Evolutionary conservation across 169 alveolate species (phyloP).

Genomic region (Perkinsus olseni): DNA sequence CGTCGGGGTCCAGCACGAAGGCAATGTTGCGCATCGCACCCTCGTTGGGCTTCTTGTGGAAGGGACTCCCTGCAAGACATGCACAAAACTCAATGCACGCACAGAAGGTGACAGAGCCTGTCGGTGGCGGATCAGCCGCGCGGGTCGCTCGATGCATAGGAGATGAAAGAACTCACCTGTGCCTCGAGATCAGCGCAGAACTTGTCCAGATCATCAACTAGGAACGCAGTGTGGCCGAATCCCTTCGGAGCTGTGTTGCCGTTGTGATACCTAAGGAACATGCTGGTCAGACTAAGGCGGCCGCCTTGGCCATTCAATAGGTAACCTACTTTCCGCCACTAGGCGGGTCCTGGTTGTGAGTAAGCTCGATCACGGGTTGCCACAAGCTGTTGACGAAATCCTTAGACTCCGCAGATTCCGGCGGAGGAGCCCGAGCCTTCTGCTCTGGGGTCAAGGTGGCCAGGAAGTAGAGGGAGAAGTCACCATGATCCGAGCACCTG

Average conservation of each 20-base stretch:
- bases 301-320: too few species aligned
- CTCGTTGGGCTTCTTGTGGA: slow-evolving; percentile 58
- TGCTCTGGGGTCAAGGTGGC: not conserved
- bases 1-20: slow-evolving; percentile 58
- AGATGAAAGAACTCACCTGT: slow-evolving; percentile 15
- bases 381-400: slow-evolving; percentile 33
- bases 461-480: not conserved
- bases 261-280: slow-evolving; percentile 37
- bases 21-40: slow-evolving; percentile 54
- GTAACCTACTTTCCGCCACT: not conserved
- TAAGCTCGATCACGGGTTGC: slow-evolving; percentile 49
- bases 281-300: too few species aligned
- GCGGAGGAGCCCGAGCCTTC: not conserved
- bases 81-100: slow-evolving; percentile 13
- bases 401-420: slow-evolving; percentile 32
- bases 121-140: not conserved
- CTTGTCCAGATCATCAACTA: slow-evolving; percentile 44
- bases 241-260: slow-evolving; percentile 52
- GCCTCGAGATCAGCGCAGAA: slow-evolving; percentile 43
- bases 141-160: too few species aligned
- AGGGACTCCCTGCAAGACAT: slow-evolving; percentile 28
- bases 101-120: not conserved
- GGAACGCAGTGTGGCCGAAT: slow-evolving; percentile 54
- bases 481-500: not conserved
- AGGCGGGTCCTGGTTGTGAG: slow-evolving; percentile 53